These are phyloP conservation scores for Claviceps monticola DNA, from an alignment of 2,329 filamentous ascomycete genomes.

Conservation along the genomic window DNA sequence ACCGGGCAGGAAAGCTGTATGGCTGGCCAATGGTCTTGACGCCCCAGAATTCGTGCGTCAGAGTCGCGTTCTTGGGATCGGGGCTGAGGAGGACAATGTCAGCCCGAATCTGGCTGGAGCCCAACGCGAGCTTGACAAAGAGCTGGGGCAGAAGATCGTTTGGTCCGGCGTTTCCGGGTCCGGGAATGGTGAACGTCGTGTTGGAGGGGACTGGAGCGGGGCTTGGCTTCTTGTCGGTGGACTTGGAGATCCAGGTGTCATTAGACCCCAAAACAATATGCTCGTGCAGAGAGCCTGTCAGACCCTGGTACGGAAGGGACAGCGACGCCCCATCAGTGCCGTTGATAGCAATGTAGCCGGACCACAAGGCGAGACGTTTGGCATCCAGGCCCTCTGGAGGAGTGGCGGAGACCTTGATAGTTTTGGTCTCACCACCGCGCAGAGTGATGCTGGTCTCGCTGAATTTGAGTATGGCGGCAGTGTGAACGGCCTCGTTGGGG, in stretches of 20 bases:
- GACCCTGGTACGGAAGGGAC: constrained; percentile 27
- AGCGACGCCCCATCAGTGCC: constrained; percentile 24
- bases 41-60: constrained; percentile 21
- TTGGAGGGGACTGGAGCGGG: constrained; percentile 16
- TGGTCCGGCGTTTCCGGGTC: constrained; percentile 21
- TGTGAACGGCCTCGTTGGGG: constrained; percentile 29
- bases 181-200: constrained; percentile 28
- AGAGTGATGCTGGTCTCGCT: constrained; percentile 5
- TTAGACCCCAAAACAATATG: constrained; percentile 12
- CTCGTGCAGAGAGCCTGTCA: constrained; percentile 21
- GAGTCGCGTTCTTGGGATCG: constrained; percentile 9
- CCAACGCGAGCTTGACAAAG: constrained; percentile 29
- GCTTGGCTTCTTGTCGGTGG: constrained; percentile 16
- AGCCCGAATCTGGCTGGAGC: constrained; percentile 28
- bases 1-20: constrained; percentile 26
- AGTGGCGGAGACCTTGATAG: constrained; percentile 3
- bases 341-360: constrained; percentile 13
- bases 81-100: constrained; percentile 27
- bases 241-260: constrained; percentile 18
- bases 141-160: constrained; percentile 24
- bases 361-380: constrained; percentile 7
- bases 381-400: constrained; percentile 4
- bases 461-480: constrained; percentile 21
- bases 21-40: constrained; percentile 29
- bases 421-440: constrained; percentile 2